Evolutionary conservation across 2,329 filamentous ascomycete genomes (phyloP).

Genomic region (Colletotrichum sp.): DNA sequence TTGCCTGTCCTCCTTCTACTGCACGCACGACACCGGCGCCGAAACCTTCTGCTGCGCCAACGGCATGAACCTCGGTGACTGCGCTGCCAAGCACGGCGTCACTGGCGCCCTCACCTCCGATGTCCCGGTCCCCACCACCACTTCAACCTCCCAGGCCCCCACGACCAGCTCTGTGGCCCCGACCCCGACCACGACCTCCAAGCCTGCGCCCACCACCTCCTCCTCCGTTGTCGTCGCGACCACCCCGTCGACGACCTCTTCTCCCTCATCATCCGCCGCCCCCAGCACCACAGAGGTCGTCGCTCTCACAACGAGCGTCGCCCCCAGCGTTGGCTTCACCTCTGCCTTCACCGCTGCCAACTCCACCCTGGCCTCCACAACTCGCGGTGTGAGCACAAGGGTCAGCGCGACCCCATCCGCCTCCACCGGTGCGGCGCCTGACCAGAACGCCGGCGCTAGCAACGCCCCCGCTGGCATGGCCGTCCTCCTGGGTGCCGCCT

Average conservation of each 20-base stretch:
- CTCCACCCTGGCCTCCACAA: constrained; percentile 1
- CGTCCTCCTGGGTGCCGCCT: constrained; percentile 17
- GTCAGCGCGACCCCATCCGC: neutral
- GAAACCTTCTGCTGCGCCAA: constrained; percentile 68
- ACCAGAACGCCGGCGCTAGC: constrained; percentile 1
- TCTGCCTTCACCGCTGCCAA: constrained; percentile 6
- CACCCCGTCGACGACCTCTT: neutral
- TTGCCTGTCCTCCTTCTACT: constrained; percentile 67
- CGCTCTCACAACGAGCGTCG: neutral
- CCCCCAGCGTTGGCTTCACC: constrained; percentile 4
- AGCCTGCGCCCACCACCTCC: neutral
- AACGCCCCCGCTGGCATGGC: constrained; percentile 13
- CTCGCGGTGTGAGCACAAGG: neutral
- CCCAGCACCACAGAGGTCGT: neutral
- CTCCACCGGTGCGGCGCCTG: neutral
- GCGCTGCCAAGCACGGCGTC: constrained; percentile 55
- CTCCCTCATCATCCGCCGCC: constrained; percentile 2
- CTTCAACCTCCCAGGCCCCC: constrained; percentile 27
- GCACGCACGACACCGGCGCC: constrained; percentile 55
- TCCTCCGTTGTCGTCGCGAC: neutral
- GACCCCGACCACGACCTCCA: constrained; percentile 28
- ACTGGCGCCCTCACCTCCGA: constrained; percentile 54
- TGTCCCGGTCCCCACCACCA: constrained; percentile 41
- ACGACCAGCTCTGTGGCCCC: constrained; percentile 25
- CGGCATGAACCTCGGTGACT: constrained; percentile 56